Evolutionary conservation across 208 protist species (phyloP), one percentile per base, ranked within the genome.

Genomic region (Acanthamoeba rhysodes): DNA sequence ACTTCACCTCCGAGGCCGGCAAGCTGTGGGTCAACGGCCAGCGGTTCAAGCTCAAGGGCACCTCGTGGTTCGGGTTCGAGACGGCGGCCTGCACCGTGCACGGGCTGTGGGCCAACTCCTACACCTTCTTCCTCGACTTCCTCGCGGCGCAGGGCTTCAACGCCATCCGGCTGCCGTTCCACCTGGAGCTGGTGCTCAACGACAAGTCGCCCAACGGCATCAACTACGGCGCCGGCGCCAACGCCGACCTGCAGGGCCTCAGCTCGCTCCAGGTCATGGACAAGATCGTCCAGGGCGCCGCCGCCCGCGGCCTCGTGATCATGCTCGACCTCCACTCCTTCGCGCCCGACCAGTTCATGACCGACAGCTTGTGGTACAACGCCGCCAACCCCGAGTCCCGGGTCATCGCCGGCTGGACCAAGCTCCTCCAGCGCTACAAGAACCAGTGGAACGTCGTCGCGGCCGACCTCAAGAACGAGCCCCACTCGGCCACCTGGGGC

Each of bases 221-320:
- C 85, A 74, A 91, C 91, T 57, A 95, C 74, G 34, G 96, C 90
- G 68, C 55, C 74, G 34, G 96, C 90, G 68, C 55, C 85, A 96
- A 90, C 85, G 45, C 91, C 70, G 32, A 80, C 55, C 45, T 85
- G 78, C 32, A 95, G 72, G 64, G 72, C 78, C n/a, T 95, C 70
- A 41, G 0, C 12, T 94, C 68, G 3, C 34, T 94, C 20, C 22
- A 84, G 72, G 37, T 84, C n/a, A 45, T 94, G 66, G 37, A 85
- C 66, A 62, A 84, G 90, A 48, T 48, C n/a, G 32, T 62, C 64
- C 29, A 59, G 22, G 59, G 6, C 70, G 90, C 90, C 41, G 90
- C 90, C 3, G 8, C 14, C 32, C 57, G 53, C 22, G 90, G 53
- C 24, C 12, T 94, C 16, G 22, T 94, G 57, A 41, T 94, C 34